phyloP scores from a whole-genome alignment of 2,329 filamentous ascomycete species.

The Fusarium subtropicale region DNA sequence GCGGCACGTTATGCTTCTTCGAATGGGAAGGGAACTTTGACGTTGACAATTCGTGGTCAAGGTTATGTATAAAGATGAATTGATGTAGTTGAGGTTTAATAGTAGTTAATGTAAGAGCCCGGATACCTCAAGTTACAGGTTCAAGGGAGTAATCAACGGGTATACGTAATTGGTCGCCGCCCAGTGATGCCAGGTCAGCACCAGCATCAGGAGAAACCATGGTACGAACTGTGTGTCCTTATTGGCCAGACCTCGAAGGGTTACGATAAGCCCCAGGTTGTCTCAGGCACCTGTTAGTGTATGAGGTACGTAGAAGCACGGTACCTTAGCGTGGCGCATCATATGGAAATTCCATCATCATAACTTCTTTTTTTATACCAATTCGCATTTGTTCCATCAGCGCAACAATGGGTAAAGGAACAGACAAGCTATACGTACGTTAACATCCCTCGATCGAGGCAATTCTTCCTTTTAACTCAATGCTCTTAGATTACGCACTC shows the following conservation, averaged over 20 bases:
- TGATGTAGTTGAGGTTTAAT: background rate
- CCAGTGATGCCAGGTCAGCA: conserved; percentile 45
- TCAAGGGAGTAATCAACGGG: conserved; percentile 36
- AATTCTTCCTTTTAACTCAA: background rate
- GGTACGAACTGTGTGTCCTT: background rate
- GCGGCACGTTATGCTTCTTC: background rate
- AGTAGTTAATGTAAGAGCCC: conserved; percentile 17
- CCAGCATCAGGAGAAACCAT: conserved; percentile 21
- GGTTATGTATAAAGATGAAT: background rate
- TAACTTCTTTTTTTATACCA: conserved; percentile 7
- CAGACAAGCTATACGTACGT: conserved; percentile 59
- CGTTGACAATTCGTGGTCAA: background rate
- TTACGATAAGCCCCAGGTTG: conserved; percentile 40
- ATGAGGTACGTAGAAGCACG: background rate
- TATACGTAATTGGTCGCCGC: conserved; percentile 46
- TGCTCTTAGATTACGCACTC: conserved; percentile 83
- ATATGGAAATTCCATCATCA: conserved; percentile 30
- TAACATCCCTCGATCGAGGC: too few relatives aligned
- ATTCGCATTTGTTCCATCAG: background rate
- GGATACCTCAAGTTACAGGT: conserved; percentile 29
- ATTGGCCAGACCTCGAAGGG: conserved; percentile 24
- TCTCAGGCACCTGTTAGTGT: conserved; percentile 30
- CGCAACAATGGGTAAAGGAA: conserved; percentile 57
- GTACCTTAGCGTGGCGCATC: conserved; percentile 32
- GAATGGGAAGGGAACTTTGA: background rate